Conservation (phyloP, 2,329 filamentous ascomycete species). For the Microcyclospora tardicrescens region DNA sequence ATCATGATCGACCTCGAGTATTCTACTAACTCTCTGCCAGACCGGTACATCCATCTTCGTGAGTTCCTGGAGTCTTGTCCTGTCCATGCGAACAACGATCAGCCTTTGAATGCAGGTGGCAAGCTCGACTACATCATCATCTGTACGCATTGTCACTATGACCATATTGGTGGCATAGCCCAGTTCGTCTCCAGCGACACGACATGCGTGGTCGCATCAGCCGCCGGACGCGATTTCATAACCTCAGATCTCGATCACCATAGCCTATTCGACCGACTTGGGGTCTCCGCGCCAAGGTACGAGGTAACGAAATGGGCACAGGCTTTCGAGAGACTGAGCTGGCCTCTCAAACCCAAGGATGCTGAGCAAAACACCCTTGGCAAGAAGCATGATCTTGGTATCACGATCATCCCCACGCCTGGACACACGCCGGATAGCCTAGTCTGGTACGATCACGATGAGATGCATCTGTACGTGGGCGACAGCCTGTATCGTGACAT, state of each 20-base stretch:
- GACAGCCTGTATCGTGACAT: conserved; percentile 33
- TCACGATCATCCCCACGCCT: conserved; percentile 34
- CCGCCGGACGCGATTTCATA: conserved; percentile 28
- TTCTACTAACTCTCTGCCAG: conserved; percentile 1
- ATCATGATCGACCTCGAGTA: neutral
- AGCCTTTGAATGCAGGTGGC: conserved; percentile 26
- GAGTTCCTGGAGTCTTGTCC: conserved; percentile 31
- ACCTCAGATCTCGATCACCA: conserved; percentile 26
- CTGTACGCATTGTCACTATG: conserved; percentile 37
- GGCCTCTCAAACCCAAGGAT: conserved; percentile 6
- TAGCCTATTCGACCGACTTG: conserved; percentile 29
- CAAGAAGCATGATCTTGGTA: conserved; percentile 15
- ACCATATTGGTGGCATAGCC: conserved; percentile 26
- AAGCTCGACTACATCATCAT: conserved; percentile 28
- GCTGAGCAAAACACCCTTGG: neutral
- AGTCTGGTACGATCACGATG: conserved; percentile 32
- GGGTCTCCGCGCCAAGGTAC: conserved; percentile 28
- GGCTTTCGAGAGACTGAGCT: conserved; percentile 23
- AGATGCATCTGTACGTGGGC: conserved; percentile 34
- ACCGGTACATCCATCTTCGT: conserved; percentile 24
- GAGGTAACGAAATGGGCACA: conserved; percentile 29
- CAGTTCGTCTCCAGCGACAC: conserved; percentile 21
- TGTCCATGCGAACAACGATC: conserved; percentile 21
- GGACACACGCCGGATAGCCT: conserved; percentile 36
- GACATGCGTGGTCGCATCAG: conserved; percentile 24